Conservation (phyloP, 2,329 filamentous ascomycete species). For the Mycosphaerella sp. region DNA sequence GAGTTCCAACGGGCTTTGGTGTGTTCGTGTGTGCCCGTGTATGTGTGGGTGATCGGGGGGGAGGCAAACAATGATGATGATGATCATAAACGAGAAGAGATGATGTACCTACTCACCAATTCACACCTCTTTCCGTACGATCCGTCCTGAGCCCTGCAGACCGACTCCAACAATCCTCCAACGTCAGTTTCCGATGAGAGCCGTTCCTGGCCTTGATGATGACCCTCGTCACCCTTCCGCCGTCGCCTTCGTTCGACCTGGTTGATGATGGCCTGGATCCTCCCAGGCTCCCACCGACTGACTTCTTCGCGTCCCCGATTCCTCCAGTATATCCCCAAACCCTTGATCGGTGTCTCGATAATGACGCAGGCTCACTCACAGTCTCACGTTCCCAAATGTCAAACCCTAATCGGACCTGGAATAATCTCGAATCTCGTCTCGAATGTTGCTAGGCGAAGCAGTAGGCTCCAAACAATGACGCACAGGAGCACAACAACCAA, state of each 20-base stretch:
- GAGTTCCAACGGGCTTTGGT: no score
- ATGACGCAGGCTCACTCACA: slow-evolving; percentile 3
- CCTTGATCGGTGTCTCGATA: not conserved
- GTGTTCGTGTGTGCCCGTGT: no score
- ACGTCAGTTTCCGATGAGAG: not conserved
- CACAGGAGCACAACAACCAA: not conserved
- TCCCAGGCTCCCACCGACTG: no score
- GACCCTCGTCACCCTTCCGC: not conserved
- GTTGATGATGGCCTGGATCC: no score
- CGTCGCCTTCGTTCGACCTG: not conserved
- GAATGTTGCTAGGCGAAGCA: not conserved
- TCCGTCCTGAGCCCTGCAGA: not conserved
- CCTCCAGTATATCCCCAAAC: not conserved
- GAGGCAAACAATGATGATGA: no score
- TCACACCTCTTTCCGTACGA: not conserved
- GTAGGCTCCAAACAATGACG: not conserved
- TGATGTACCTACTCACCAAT: not conserved
- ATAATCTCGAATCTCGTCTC: not conserved
- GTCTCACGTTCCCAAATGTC: not conserved
- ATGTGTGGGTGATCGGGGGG: no score
- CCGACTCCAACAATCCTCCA: not conserved
- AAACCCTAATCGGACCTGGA: not conserved
- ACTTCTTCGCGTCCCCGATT: no score
- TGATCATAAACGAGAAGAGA: not conserved
- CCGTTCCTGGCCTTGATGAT: not conserved